Conservation (phyloP, 2,329 filamentous ascomycete species). For the Trichoderma sp. region DNA sequence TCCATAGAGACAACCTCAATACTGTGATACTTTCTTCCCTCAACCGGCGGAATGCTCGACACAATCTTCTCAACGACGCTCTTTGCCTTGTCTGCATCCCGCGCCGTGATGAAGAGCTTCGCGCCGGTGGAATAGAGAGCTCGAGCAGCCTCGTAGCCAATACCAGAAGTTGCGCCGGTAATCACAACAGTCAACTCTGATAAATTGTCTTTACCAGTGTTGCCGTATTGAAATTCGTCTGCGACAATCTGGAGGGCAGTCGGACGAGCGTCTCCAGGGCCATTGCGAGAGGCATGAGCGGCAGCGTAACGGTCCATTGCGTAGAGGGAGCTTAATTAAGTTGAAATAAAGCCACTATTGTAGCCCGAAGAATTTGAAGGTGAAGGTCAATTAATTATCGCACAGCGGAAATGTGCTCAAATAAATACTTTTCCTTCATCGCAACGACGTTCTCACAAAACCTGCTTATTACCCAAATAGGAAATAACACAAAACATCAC, state of each 20-base stretch:
- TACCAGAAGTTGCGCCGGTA: neutral
- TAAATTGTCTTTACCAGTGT: neutral
- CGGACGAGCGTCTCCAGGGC: neutral
- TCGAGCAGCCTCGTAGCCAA: neutral
- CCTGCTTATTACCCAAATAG: slow-evolving; percentile 5
- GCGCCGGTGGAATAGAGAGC: neutral
- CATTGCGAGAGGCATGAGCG: neutral
- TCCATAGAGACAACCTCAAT: neutral
- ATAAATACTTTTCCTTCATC: neutral
- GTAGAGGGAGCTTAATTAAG: neutral
- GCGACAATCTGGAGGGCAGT: neutral
- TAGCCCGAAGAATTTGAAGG: fast-evolving
- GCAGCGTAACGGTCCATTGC: neutral
- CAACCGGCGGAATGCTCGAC: neutral
- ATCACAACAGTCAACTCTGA: neutral
- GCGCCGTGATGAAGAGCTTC: neutral
- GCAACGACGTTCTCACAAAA: neutral
- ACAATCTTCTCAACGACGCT: neutral
- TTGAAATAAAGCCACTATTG: neutral
- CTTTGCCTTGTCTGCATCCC: neutral
- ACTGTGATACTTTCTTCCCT: neutral
- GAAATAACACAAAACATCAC: neutral
- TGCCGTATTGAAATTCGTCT: neutral
- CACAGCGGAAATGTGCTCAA: too few relatives aligned
- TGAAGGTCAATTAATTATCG: neutral